A percentile compares a stretch with the other conserved stretches of the same genome.
Conservation (phyloP, 1,284 basidiomycete species). For the Puccinia novopanici region DNA sequence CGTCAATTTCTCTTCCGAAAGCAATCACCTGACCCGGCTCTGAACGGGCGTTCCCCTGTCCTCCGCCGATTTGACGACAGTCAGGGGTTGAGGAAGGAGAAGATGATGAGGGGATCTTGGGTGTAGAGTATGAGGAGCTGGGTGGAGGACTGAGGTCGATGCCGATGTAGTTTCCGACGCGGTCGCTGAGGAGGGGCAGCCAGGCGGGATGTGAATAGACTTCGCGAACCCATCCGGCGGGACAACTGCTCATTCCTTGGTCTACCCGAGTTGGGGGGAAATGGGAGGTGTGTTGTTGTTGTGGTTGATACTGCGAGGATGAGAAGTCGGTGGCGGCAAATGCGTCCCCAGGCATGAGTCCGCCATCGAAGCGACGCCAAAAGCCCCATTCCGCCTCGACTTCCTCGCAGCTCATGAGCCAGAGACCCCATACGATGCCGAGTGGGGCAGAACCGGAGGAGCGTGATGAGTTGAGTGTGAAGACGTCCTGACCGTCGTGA, state of each 20-base stretch:
- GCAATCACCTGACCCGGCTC: slow-evolving; percentile 87
- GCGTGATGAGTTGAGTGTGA: slow-evolving; percentile 50
- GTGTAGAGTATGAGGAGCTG: background rate
- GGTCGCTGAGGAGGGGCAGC: slow-evolving; percentile 91
- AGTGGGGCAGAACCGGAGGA: slow-evolving; percentile 45
- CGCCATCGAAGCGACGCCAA: slow-evolving; percentile 82
- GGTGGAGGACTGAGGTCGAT: slow-evolving; percentile 81
- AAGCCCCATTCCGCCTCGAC: slow-evolving; percentile 89
- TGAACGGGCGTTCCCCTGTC: slow-evolving; percentile 44
- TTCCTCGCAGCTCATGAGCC: slow-evolving; percentile 70
- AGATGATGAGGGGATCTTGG: background rate
- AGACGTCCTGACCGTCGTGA: slow-evolving; percentile 57
- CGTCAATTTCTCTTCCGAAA: slow-evolving; percentile 96
- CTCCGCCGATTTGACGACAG: slow-evolving; percentile 24
- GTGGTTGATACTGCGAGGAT: slow-evolving; percentile 27
- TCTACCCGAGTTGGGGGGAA: slow-evolving; percentile 61
- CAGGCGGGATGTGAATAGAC: slow-evolving; percentile 92
- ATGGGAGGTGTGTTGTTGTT: background rate
- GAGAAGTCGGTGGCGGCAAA: slow-evolving; percentile 49
- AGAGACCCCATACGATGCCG: slow-evolving; percentile 57
- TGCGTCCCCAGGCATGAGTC: slow-evolving; percentile 61
- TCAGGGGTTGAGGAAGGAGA: slow-evolving; percentile 1
- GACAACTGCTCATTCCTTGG: slow-evolving; percentile 78
- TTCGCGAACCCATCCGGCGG: slow-evolving; percentile 82
- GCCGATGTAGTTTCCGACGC: slow-evolving; percentile 93